Base-by-base conservation (phyloP, 2,329 filamentous ascomycete species). In the Escovopsis weberi region DNA sequence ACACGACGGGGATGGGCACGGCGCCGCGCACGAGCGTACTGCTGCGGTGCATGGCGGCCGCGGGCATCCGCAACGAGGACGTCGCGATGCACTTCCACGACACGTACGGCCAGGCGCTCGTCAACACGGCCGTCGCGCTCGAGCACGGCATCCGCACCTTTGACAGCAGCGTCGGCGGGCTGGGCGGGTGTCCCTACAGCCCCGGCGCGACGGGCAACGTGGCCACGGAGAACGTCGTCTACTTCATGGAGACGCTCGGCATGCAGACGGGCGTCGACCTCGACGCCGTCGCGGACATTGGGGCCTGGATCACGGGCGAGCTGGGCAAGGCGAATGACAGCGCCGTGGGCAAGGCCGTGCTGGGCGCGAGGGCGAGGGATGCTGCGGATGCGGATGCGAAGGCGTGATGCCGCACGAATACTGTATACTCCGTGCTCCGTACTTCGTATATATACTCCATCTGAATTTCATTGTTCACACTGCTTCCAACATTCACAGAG, bases 1-100 rank as follows among this genome's bases (percentile, higher is more conserved):
- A 94, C 55, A 95, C 88, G 0, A 89, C 87, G 0, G 88, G 88
- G 15, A 87, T 93, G 74, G 88, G 87, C 30, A 93, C 85, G 0
- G 80, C 78, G n/a, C 79, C 78, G 15, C 68, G 76, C 43, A 85
- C 81, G 2, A 65, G 68, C 43, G 73, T 75, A 43, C 64, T 87
- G 38, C 66, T 87, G 45, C 70, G 70, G 48, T 78, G 78, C 43
- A 64, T 86, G 60, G 61, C 68, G 8, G 72, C 76, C 1, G 82
- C 81, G 2, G 81, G 80, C 0, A 71, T 93, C 15, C 70, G 80
- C 18, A 72, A 71, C 43, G 75, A 79, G 52, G 80, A 84, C 52
- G 63, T 93, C 10, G 84, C 84, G 0, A 78, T 88, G 64, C 86
- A 94, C 60, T 89, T 93, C 54, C 86, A 94, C 59, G 85, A 94